Evolutionary conservation across 1,284 basidiomycete species (phyloP).

Genomic region (Boletus hoseneyae): DNA sequence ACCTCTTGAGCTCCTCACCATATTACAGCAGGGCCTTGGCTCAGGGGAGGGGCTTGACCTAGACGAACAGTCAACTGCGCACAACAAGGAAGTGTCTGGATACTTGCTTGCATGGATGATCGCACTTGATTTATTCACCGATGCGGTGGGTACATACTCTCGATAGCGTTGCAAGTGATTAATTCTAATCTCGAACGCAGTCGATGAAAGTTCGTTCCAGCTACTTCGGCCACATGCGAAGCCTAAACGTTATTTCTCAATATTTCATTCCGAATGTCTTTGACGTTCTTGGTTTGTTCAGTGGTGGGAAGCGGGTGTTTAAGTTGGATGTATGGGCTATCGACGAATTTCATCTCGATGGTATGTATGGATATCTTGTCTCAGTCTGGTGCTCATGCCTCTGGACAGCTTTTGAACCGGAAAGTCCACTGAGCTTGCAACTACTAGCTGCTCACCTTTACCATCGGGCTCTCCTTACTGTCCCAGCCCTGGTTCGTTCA

Average conservation of each 20-base stretch:
- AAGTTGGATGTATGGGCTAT: conserved; percentile 82
- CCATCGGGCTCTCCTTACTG: conserved; percentile 76
- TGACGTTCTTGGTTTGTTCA: conserved; percentile 61
- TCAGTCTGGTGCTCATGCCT: not conserved
- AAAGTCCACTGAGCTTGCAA: conserved; percentile 53
- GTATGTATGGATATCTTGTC: conserved; percentile 44
- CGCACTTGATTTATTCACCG: conserved; percentile 81
- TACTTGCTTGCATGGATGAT: conserved; percentile 91
- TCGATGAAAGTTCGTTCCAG: conserved; percentile 77
- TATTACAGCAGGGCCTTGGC: conserved; percentile 51
- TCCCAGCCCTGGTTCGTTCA: conserved; percentile 79
- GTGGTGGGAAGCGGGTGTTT: conserved; percentile 57
- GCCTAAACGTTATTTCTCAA: conserved; percentile 58
- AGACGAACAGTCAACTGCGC: conserved; percentile 26
- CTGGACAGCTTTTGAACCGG: conserved; percentile 58
- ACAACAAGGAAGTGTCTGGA: conserved; percentile 44
- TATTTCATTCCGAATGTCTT: conserved; percentile 79
- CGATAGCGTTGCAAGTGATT: not conserved
- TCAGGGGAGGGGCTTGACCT: conserved; percentile 39
- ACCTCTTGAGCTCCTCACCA: conserved; percentile 62
- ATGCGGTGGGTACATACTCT: conserved; percentile 59
- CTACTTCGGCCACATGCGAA: conserved; percentile 85
- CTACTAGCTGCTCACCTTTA: conserved; percentile 88
- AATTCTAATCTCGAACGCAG: conserved; percentile 36
- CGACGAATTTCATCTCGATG: conserved; percentile 80